Evolutionary conservation across 139 green algal species (phyloP), one percentile per base, ranked within the genome.

Genomic region (Micromonas commoda): DNA sequence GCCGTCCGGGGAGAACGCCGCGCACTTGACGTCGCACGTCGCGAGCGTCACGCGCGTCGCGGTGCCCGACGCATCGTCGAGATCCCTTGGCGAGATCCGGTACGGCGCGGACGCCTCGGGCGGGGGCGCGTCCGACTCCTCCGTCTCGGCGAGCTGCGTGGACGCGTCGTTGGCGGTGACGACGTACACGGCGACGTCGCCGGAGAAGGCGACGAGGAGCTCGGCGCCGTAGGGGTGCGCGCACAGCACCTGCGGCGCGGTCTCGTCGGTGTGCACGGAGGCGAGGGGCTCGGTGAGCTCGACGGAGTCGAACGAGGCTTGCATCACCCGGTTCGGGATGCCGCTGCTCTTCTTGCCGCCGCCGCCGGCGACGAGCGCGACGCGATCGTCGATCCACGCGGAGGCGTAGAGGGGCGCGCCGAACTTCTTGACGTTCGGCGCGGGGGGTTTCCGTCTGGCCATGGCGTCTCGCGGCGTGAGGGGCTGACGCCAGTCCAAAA

Each of bases 351-450:
- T 28, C 53, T 77, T 77, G 26, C 71, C 71, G 32, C 71, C 71
- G 28, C 71, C 71, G 16, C 71, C 71, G 51, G 52, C 71, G 71
- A 77, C 51, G 51, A 67, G 23, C 3, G 31, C 24, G 45, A 2
- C 35, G 1, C 29, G 5, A 24, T 39, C 24, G 26, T 66, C 71
- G 13, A 29, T 19, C 29, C 28, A 77, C 33, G 45, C 51, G 1
- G 51, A 67, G 2, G 71, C 71, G 71, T 77, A 77, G 28, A 77
- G 31, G 51, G 71, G 71, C 4, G 33, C 28, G 71, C 51, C 52
- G 71, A 74, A 74, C 35, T 74, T 74, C 3, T 34, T 32, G 1
- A 3, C 9, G 63, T 70, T 32, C 6, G 63, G 63, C 5, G 21
- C 28, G 2, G 63, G 63, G 9, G 63, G 63, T 57, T 57, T 57